Evolutionary conservation across 2,329 filamentous ascomycete species (phyloP).

Genomic region (Aschersonia sp.): DNA sequence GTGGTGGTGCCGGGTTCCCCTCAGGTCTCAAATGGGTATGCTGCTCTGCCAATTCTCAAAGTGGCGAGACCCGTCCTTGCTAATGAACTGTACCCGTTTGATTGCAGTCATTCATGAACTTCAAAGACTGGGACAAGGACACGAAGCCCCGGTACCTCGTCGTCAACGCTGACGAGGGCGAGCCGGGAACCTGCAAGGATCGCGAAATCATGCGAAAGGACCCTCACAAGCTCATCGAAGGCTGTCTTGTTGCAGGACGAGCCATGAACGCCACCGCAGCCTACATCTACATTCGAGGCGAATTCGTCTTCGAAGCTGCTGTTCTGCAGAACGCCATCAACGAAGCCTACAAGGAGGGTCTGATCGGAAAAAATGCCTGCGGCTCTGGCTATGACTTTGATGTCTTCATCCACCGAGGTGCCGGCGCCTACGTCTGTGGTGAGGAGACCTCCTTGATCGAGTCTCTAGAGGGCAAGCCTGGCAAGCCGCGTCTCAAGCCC

Average conservation of each 20-base stretch:
- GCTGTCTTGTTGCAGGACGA: constrained; percentile 86
- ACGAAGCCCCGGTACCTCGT: constrained; percentile 90
- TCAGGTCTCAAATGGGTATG: constrained; percentile 97
- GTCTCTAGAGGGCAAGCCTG: constrained; percentile 94
- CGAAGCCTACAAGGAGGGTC: constrained; percentile 85
- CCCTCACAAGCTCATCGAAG: constrained; percentile 96
- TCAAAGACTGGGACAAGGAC: constrained; percentile 99
- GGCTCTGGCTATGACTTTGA: constrained; percentile 96
- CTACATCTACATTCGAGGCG: constrained; percentile 98
- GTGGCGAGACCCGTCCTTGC: neutral
- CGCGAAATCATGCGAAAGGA: constrained; percentile 99
- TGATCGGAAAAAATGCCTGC: constrained; percentile 98
- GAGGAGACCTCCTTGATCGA: constrained; percentile 98
- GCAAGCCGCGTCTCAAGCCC: constrained; percentile 96
- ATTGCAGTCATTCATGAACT: constrained; percentile 96
- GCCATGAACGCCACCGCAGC: constrained; percentile 98
- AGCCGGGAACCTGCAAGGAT: constrained; percentile 98
- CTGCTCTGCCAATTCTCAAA: constrained; percentile 8
- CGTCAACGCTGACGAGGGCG: constrained; percentile 96
- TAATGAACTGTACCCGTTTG: neutral
- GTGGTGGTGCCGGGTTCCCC: constrained; percentile 94
- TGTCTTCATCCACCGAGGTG: constrained; percentile 90
- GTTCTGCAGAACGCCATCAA: constrained; percentile 92
- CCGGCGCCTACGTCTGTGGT: constrained; percentile 94
- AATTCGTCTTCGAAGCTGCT: constrained; percentile 92